phyloP scores from a whole-genome alignment of 129 eudicot species.

The Centella asiatica region DNA sequence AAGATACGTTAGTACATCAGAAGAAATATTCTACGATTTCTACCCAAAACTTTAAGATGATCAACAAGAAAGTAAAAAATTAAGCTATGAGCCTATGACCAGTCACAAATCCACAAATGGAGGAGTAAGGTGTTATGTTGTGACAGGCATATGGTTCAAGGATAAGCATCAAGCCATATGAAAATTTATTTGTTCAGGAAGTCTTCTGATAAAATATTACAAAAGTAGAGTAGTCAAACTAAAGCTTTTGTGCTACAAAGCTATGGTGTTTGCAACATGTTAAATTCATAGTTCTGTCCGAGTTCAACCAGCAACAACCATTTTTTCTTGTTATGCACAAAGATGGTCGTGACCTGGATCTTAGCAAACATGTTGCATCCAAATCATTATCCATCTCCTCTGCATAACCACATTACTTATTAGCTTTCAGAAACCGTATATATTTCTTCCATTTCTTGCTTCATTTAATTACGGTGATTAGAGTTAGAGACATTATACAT shows the following conservation, averaged over 20 bases:
- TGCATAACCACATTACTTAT: not conserved
- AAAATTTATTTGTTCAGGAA: not conserved
- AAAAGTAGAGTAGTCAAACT: not conserved
- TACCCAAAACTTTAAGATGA: not conserved
- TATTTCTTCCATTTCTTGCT: not conserved
- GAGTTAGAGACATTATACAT: not conserved
- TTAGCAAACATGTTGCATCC: not conserved
- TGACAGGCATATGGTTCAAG: not conserved
- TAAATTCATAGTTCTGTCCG: not conserved
- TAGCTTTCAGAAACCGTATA: not conserved
- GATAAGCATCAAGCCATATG: not conserved
- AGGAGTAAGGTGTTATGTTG: not conserved
- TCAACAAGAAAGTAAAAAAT: not conserved
- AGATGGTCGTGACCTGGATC: not conserved
- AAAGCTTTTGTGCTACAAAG: not conserved
- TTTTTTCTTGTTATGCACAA: no score
- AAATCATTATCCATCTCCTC: not conserved
- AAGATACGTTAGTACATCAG: not conserved
- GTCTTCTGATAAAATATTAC: no score
- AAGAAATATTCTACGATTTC: not conserved
- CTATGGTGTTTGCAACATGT: not conserved
- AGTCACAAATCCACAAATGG: not conserved
- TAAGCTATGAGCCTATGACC: not conserved
- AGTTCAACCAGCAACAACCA: no score
- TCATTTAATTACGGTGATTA: not conserved